Conservation (phyloP, 2,329 filamentous ascomycete genomes). For the Chrysosporium keratinophilum region DNA sequence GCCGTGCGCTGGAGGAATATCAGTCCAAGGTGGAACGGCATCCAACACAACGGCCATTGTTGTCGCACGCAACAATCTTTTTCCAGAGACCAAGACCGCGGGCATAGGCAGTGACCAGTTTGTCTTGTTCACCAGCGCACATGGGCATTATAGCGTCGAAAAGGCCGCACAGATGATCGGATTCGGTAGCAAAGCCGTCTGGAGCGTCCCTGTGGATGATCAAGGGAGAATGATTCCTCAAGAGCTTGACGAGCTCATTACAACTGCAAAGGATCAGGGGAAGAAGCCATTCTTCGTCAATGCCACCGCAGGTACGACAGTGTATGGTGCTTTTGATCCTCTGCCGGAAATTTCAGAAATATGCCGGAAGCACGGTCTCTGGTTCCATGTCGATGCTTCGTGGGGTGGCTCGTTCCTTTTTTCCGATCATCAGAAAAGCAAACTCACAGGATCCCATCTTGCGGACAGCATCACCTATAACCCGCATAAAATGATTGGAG, state of each 20-base stretch:
- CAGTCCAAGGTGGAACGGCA: constrained; percentile 67
- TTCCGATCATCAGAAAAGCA: constrained; percentile 50
- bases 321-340: constrained; percentile 79
- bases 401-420: constrained; percentile 86
- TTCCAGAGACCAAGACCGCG: constrained; percentile 60
- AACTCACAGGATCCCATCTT: constrained; percentile 59
- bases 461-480: constrained; percentile 81
- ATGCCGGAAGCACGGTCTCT: constrained; percentile 62
- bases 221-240: constrained; percentile 60
- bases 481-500: constrained; percentile 95
- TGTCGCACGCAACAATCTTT: constrained; percentile 77
- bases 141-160: constrained; percentile 90
- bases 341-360: constrained; percentile 59
- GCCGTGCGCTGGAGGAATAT: constrained; percentile 59
- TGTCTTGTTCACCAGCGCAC: constrained; percentile 74
- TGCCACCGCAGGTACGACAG: constrained; percentile 88
- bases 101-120: constrained; percentile 60
- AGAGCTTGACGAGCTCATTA: constrained; percentile 54
- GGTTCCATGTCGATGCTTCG: constrained; percentile 86
- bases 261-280: constrained; percentile 52
- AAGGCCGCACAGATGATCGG: constrained; percentile 90
- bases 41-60: constrained; percentile 80
- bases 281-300: constrained; percentile 90
- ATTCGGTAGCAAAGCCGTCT: constrained; percentile 64
- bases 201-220: constrained; percentile 62